These are phyloP conservation scores for Croton laevigatus DNA, from an alignment of 441 rosid genomes.

Conservation along the genomic window DNA sequence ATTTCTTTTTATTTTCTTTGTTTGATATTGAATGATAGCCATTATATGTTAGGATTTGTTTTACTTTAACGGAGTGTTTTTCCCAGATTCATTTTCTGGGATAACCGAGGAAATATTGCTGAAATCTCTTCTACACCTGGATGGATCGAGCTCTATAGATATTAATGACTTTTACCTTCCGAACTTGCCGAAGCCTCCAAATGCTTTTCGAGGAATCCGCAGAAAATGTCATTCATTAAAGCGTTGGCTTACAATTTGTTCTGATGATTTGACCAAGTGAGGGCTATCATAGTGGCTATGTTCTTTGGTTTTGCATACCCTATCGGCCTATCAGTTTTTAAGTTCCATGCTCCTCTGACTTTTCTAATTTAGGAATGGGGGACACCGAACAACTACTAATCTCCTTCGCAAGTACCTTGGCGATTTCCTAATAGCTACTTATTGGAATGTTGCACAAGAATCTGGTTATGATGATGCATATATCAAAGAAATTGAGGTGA, in stretches of 20 bases:
- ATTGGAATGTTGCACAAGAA: slow-evolving; percentile 56
- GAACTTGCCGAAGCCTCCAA: slow-evolving; percentile 75
- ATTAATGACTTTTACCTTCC: slow-evolving; percentile 60
- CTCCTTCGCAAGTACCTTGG: slow-evolving; percentile 92
- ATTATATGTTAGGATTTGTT: slow-evolving; percentile 7
- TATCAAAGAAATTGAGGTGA: slow-evolving; percentile 89
- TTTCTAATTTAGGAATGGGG: slow-evolving; percentile 58
- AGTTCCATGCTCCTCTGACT: slow-evolving; percentile 5
- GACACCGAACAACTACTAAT: slow-evolving; percentile 45
- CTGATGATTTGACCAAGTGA: slow-evolving; percentile 80
- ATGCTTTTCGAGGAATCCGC: slow-evolving; percentile 79
- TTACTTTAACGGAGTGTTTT: slow-evolving; percentile 23
- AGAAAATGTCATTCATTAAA: slow-evolving; percentile 60
- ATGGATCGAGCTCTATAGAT: slow-evolving; percentile 53
- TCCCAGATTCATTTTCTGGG: slow-evolving; percentile 56
- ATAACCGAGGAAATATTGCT: slow-evolving; percentile 50
- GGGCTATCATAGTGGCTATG: slow-evolving; percentile 20
- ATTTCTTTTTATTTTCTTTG: slow-evolving; percentile 9
- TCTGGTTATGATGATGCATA: slow-evolving; percentile 78
- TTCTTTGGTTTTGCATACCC: not conserved
- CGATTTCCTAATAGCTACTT: slow-evolving; percentile 79
- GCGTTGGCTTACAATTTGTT: slow-evolving; percentile 89
- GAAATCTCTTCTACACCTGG: slow-evolving; percentile 55
- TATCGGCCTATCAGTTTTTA: not conserved
- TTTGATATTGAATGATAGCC: slow-evolving; percentile 14